phyloP scores from a whole-genome alignment of 306 rosid species.

The Cucurbita argyrosperma region DNA sequence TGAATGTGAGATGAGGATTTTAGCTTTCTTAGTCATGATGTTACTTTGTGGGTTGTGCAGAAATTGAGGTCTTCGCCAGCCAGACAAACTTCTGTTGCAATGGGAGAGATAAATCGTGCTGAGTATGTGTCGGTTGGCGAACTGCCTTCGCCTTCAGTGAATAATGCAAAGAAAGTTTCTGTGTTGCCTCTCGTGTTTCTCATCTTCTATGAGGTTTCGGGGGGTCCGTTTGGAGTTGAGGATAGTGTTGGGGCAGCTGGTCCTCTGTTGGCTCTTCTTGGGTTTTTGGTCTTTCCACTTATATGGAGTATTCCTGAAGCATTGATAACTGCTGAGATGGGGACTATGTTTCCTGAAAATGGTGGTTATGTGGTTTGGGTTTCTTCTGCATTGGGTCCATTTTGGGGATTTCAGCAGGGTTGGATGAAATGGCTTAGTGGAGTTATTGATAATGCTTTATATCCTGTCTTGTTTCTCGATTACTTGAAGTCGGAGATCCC shows the following conservation, averaged over 20 bases:
- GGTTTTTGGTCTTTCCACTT: conserved; percentile 69
- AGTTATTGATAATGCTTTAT: conserved; percentile 81
- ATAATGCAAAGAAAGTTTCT: conserved; percentile 45
- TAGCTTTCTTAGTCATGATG: background rate
- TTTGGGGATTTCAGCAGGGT: conserved; percentile 92
- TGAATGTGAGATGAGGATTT: background rate
- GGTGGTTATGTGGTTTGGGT: conserved; percentile 93
- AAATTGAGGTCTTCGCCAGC: conserved; percentile 26
- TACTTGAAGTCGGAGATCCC: conserved; percentile 67
- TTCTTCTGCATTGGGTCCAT: conserved; percentile 79
- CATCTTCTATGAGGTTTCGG: conserved; percentile 92
- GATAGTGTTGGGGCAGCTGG: conserved; percentile 84
- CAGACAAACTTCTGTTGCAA: conserved; percentile 29
- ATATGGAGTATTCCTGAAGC: conserved; percentile 96
- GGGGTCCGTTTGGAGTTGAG: conserved; percentile 88
- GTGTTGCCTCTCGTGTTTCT: conserved; percentile 74
- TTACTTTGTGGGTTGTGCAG: conserved; percentile 27
- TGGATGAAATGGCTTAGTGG: conserved; percentile 99
- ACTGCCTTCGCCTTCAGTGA: conserved; percentile 20
- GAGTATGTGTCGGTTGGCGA: conserved; percentile 36
- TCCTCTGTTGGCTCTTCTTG: conserved; percentile 68
- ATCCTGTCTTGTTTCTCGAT: conserved; percentile 77
- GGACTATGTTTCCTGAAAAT: conserved; percentile 91
- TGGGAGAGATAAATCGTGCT: conserved; percentile 32
- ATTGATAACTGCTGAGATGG: conserved; percentile 83